Conservation (phyloP, 2,329 filamentous ascomycete genomes). For the Ophiostoma novo-ulmi region DNA sequence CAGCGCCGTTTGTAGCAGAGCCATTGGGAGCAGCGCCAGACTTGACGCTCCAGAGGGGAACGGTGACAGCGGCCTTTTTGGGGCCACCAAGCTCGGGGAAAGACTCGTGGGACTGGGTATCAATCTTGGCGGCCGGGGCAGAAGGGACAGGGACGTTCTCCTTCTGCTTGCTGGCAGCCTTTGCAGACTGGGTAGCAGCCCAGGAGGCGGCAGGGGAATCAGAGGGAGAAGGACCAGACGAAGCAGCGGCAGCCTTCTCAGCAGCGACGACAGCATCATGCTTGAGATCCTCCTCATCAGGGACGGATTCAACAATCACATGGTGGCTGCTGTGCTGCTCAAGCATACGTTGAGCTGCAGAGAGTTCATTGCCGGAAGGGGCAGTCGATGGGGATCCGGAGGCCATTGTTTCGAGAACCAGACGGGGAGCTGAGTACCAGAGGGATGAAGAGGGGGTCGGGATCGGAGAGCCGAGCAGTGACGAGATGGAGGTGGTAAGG, state of each 20-base stretch:
- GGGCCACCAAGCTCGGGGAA: slow-evolving; percentile 83
- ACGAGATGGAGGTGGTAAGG: neutral
- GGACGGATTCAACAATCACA: slow-evolving; percentile 72
- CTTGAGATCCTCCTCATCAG: slow-evolving; percentile 69
- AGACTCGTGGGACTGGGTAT: slow-evolving; percentile 82
- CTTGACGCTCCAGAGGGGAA: slow-evolving; percentile 29
- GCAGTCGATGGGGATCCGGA: slow-evolving; percentile 32
- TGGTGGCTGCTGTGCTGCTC: slow-evolving; percentile 58
- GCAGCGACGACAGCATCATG: slow-evolving; percentile 40
- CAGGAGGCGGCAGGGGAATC: slow-evolving; percentile 40
- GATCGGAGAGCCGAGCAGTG: slow-evolving; percentile 15
- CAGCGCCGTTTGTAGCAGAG: slow-evolving; percentile 45
- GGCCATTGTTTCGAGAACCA: slow-evolving; percentile 28
- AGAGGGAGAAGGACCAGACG: slow-evolving; percentile 45
- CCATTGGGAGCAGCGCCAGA: slow-evolving; percentile 42
- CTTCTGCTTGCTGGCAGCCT: slow-evolving; percentile 46
- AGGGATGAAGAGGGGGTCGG: slow-evolving; percentile 14
- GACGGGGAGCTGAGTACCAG: slow-evolving; percentile 19
- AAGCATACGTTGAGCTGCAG: slow-evolving; percentile 58
- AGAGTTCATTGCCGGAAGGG: slow-evolving; percentile 42
- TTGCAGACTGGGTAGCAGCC: slow-evolving; percentile 51
- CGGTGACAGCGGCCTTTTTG: slow-evolving; percentile 56
- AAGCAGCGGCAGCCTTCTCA: slow-evolving; percentile 38
- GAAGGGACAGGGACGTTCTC: slow-evolving; percentile 43
- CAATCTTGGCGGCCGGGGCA: slow-evolving; percentile 48